Conservation (phyloP, 2,329 filamentous ascomycete species). For the Hypoxylon sp. region DNA sequence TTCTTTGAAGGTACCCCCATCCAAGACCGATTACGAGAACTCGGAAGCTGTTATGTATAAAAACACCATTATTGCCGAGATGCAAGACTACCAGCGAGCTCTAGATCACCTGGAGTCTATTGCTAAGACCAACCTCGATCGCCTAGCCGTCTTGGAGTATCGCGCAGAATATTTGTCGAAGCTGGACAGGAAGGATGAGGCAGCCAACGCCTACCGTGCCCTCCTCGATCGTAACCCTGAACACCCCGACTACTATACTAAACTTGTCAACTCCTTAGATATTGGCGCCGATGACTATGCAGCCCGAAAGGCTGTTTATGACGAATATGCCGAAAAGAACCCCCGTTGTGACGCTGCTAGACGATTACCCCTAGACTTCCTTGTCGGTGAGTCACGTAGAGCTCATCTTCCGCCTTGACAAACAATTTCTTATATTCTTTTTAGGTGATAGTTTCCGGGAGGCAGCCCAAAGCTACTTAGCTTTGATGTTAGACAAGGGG, state of each 20-base stretch:
- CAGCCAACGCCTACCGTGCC: conserved; percentile 82
- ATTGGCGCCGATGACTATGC: conserved; percentile 72
- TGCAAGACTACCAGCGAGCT: conserved; percentile 84
- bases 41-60: conserved; percentile 96
- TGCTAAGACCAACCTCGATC: conserved; percentile 84
- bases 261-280: conserved; percentile 77
- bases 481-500: conserved; percentile 89
- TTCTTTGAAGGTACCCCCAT: conserved; percentile 85
- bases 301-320: conserved; percentile 80
- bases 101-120: conserved; percentile 87
- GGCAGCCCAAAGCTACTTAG: conserved; percentile 83
- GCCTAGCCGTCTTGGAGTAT: conserved; percentile 86
- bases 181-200: conserved; percentile 83
- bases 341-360: conserved; percentile 87
- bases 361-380: conserved; percentile 89
- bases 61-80: conserved; percentile 92
- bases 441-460: conserved; percentile 82
- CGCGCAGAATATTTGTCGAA: conserved; percentile 87
- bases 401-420: not conserved
- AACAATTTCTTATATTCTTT: conserved; percentile 11
- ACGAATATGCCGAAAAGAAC: conserved; percentile 84
- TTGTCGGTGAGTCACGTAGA: conserved; percentile 71
- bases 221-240: conserved; percentile 91
- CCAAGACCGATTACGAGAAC: conserved; percentile 87
- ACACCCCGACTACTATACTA: conserved; percentile 87